A percentile compares a stretch with the other conserved stretches of the same genome.
Evolutionary conservation across 2,329 filamentous ascomycete species (phyloP).

Genomic region (Capronia epimyces): DNA sequence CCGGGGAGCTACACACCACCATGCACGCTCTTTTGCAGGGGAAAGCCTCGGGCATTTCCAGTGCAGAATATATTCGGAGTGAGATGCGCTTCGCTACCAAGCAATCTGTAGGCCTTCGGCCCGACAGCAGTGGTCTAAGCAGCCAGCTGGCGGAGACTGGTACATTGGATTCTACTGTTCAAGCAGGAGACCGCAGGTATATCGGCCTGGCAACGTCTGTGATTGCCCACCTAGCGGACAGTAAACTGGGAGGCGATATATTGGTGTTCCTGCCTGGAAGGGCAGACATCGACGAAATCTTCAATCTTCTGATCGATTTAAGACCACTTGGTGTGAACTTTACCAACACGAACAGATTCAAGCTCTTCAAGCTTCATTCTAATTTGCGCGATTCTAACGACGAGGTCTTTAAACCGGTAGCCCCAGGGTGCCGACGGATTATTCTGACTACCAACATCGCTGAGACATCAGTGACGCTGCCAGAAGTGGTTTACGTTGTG

Average conservation of each 20-base stretch:
- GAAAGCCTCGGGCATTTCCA: slow-evolving; percentile 6
- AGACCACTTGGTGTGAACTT: slow-evolving; percentile 39
- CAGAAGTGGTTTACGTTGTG: slow-evolving; percentile 92
- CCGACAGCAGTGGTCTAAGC: not conserved
- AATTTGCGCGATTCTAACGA: slow-evolving; percentile 41
- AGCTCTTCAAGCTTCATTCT: slow-evolving; percentile 46
- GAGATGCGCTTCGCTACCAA: slow-evolving; percentile 12
- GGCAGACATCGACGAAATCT: slow-evolving; percentile 76
- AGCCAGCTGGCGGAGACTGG: not conserved
- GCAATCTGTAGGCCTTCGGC: not conserved
- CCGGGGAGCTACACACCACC: slow-evolving; percentile 1
- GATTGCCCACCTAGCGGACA: slow-evolving; percentile 44
- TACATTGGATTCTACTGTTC: slow-evolving; percentile 27
- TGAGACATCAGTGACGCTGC: slow-evolving; percentile 96
- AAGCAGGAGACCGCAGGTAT: not conserved
- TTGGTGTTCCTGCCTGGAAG: slow-evolving; percentile 90
- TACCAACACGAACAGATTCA: slow-evolving; percentile 37
- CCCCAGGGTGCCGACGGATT: slow-evolving; percentile 71
- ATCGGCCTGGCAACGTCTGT: slow-evolving; percentile 41
- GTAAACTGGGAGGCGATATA: slow-evolving; percentile 58
- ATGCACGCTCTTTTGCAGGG: slow-evolving; percentile 11
- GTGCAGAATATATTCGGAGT: slow-evolving; percentile 10
- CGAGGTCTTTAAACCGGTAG: slow-evolving; percentile 39
- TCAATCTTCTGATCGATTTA: slow-evolving; percentile 31
- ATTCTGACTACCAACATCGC: slow-evolving; percentile 96